Conservation (phyloP, 2,329 filamentous ascomycete species). For the Chaetomiaceae sp. region DNA sequence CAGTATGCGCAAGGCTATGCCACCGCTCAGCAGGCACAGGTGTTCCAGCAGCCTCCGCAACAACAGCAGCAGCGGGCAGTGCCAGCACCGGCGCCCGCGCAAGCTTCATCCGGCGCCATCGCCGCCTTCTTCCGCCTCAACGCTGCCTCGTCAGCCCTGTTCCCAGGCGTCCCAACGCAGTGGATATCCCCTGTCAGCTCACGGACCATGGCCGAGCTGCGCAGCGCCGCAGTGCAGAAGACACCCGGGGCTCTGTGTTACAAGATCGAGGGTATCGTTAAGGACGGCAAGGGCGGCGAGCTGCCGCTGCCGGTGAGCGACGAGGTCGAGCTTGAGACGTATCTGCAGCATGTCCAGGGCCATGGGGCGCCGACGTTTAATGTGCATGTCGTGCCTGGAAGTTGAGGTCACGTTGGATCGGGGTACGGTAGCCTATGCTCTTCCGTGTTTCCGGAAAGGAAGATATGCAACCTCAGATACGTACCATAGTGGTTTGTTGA, state of each 20-base stretch:
- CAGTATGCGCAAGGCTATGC: slow-evolving; percentile 13
- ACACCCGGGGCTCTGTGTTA: slow-evolving; percentile 56
- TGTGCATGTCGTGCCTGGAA: slow-evolving; percentile 31
- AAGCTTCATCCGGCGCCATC: slow-evolving; percentile 27
- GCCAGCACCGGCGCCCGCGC: slow-evolving; percentile 1
- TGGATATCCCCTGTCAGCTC: slow-evolving; percentile 63
- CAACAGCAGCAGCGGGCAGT: slow-evolving; percentile 5
- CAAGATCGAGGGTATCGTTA: slow-evolving; percentile 63
- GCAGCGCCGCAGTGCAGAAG: slow-evolving; percentile 56
- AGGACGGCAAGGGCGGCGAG: slow-evolving; percentile 55
- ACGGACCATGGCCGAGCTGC: slow-evolving; percentile 57
- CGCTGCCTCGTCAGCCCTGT: slow-evolving; percentile 48
- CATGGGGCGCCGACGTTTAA: slow-evolving; percentile 40
- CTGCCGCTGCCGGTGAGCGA: slow-evolving; percentile 61
- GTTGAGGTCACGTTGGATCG: not conserved
- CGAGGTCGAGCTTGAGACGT: slow-evolving; percentile 68
- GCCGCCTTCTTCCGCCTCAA: slow-evolving; percentile 68
- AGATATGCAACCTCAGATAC: no score
- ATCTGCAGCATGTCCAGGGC: slow-evolving; percentile 59
- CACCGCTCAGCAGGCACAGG: slow-evolving; percentile 3
- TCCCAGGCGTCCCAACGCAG: slow-evolving; percentile 43
- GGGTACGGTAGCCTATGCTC: no score
- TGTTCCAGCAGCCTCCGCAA: slow-evolving; percentile 6
- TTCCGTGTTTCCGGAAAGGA: no score
- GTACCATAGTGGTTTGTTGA: no score